These are phyloP conservation scores for Dipteronia dyeriana DNA, from an alignment of 345 rosid species.

Conservation along the genomic window DNA sequence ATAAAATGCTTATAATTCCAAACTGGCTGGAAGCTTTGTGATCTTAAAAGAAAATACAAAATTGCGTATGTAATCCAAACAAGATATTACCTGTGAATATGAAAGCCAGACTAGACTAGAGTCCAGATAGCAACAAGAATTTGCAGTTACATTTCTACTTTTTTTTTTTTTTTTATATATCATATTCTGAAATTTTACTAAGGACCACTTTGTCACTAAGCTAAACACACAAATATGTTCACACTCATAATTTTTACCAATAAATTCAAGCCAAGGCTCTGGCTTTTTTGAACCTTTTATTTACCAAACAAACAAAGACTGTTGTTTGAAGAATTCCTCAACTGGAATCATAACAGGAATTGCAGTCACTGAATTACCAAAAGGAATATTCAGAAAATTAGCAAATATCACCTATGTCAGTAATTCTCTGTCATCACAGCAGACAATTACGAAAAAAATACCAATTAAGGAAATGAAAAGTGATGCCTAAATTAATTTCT, in stretches of 20 bases:
- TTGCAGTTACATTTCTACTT: background rate
- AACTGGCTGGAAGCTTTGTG: conserved; percentile 1
- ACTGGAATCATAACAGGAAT: conserved; percentile 19
- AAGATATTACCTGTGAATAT: background rate
- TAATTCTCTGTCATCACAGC: background rate
- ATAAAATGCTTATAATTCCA: background rate
- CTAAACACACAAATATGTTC: conserved; percentile 3
- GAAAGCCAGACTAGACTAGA: background rate
- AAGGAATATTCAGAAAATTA: conserved; percentile 16
- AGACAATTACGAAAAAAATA: conserved; percentile 16
- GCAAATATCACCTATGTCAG: conserved; percentile 13
- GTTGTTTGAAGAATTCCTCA: background rate
- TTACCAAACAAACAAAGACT: background rate
- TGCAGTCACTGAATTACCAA: conserved; percentile 12
- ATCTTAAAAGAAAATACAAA: conserved; percentile 13
- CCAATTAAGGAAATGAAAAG: conserved; percentile 24
- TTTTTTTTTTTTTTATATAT: background rate
- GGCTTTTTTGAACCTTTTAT: background rate
- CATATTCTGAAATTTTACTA: background rate
- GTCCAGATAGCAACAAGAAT: background rate
- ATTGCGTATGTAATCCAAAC: conserved; percentile 8
- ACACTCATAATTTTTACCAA: background rate
- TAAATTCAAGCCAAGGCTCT: background rate
- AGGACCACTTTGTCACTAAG: conserved; percentile 2
- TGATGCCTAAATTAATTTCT: conserved; percentile 20